Percentiles rank a stretch among this genome's conserved stretches.
These are phyloP conservation scores for Aphanomyces astaci DNA, from an alignment of 352 stramenopile genomes.

Conservation along the genomic window DNA sequence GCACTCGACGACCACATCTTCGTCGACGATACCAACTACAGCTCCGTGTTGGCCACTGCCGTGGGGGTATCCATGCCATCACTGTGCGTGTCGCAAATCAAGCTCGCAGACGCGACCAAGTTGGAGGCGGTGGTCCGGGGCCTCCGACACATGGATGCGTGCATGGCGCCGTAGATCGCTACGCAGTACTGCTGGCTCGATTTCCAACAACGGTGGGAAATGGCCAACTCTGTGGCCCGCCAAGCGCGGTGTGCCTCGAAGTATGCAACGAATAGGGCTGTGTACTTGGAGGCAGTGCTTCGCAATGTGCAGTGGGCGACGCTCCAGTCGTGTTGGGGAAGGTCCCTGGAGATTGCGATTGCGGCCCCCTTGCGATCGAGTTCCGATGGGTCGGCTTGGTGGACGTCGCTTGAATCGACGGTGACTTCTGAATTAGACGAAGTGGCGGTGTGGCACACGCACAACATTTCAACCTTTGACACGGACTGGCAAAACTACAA, in stretches of 20 bases:
- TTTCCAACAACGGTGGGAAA: conserved; percentile 5
- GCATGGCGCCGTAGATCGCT: conserved; percentile 9
- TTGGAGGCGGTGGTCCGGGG: not conserved
- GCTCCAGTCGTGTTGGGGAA: conserved; percentile 10
- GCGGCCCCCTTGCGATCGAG: not conserved
- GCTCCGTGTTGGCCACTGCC: not conserved
- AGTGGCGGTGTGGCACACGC: not conserved
- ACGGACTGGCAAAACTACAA: conserved; percentile 24
- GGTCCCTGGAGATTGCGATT: conserved; percentile 12
- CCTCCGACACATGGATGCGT: not conserved
- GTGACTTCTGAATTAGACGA: too few species aligned
- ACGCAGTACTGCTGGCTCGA: conserved; percentile 23
- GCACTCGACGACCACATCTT: not conserved
- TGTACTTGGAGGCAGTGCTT: conserved; percentile 17
- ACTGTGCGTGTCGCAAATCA: not conserved
- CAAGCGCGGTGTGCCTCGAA: conserved; percentile 1
- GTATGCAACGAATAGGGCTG: conserved; percentile 12
- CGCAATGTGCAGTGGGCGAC: not conserved
- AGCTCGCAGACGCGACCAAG: not conserved
- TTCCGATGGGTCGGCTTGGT: not conserved
- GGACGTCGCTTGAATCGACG: too few species aligned
- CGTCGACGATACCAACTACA: not conserved
- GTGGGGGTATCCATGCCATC: not conserved
- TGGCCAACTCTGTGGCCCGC: conserved; percentile 10
- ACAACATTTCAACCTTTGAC: not conserved